These are phyloP conservation scores for Protomyces macrosporus DNA, from an alignment of 1,139 yeast genomes.

Conservation along the genomic window DNA sequence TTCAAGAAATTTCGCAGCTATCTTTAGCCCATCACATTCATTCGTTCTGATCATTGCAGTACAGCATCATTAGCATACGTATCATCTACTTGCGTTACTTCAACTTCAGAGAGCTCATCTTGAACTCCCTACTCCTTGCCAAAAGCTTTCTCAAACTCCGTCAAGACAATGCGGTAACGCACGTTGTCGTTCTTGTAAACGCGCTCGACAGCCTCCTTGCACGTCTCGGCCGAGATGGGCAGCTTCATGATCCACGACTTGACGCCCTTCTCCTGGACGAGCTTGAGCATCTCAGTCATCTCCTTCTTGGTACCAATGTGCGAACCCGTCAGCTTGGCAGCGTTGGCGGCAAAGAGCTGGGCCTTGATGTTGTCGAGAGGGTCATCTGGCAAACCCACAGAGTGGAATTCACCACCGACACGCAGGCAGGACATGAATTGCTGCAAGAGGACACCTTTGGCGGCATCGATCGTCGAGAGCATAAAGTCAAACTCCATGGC, in stretches of 20 bases:
- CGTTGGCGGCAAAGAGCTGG: slow-evolving; percentile 29
- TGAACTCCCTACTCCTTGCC: not conserved
- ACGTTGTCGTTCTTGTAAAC: slow-evolving; percentile 48
- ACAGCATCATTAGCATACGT: too few species aligned
- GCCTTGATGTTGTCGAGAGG: slow-evolving; percentile 30
- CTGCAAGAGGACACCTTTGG: slow-evolving; percentile 34
- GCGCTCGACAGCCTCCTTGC: slow-evolving; percentile 28
- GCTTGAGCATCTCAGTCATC: slow-evolving; percentile 29
- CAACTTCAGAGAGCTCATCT: not conserved
- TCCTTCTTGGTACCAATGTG: slow-evolving; percentile 32
- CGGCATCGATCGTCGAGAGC: slow-evolving; percentile 36
- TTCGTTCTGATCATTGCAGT: too few species aligned
- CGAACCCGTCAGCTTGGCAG: slow-evolving; percentile 29
- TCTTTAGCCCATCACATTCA: too few species aligned
- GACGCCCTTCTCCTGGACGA: slow-evolving; percentile 31
- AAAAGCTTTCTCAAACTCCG: slow-evolving; percentile 47
- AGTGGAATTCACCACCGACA: slow-evolving; percentile 35
- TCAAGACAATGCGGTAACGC: slow-evolving; percentile 59
- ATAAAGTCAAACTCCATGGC: slow-evolving; percentile 35
- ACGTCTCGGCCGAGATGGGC: slow-evolving; percentile 30
- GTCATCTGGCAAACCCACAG: slow-evolving; percentile 36
- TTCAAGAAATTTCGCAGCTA: too few species aligned
- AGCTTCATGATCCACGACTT: slow-evolving; percentile 32
- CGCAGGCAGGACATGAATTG: slow-evolving; percentile 33
- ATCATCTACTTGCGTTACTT: too few species aligned